A percentile compares a stretch with the other conserved stretches of the same genome.
phyloP scores from a whole-genome alignment of 1,284 basidiomycete species.

The Papiliotrema fonsecae region DNA sequence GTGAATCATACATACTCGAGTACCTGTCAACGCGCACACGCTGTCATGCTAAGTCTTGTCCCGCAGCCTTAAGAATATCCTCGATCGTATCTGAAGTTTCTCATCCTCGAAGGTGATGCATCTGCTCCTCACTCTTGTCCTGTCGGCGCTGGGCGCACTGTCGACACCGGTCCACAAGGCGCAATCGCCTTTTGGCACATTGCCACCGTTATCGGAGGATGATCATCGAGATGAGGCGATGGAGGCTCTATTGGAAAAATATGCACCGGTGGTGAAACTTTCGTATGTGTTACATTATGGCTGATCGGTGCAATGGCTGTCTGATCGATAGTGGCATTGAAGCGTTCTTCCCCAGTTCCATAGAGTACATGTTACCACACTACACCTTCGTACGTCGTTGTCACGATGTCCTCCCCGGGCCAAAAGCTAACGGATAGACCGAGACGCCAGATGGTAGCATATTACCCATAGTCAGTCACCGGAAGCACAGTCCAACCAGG shows the following conservation, averaged over 20 bases:
- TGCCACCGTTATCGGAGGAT: background rate
- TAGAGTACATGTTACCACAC: constrained; percentile 42
- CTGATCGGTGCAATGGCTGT: background rate
- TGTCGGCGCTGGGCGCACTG: too few relatives aligned
- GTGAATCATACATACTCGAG: too few relatives aligned
- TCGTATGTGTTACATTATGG: constrained; percentile 20
- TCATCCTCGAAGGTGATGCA: too few relatives aligned
- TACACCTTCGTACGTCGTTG: constrained; percentile 23
- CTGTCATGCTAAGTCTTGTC: too few relatives aligned
- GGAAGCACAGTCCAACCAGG: too few relatives aligned
- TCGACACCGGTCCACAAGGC: background rate
- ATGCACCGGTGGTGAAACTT: constrained; percentile 42
- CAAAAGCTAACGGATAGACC: constrained; percentile 9
- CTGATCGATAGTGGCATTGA: constrained; percentile 21
- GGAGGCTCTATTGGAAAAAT: constrained; percentile 29
- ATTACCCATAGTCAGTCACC: constrained; percentile 7
- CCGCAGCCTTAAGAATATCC: too few relatives aligned
- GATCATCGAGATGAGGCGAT: constrained; percentile 16
- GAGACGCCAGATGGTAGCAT: constrained; percentile 14
- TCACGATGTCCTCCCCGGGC: background rate
- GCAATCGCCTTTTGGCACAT: background rate
- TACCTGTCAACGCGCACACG: too few relatives aligned
- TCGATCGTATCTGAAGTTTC: too few relatives aligned
- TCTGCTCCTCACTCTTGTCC: too few relatives aligned
- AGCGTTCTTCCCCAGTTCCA: constrained; percentile 38